Percentiles rank a stretch among this genome's conserved stretches.
Conservation (phyloP, 768 basidiomycete genomes). For the Suillus clintonianus region DNA sequence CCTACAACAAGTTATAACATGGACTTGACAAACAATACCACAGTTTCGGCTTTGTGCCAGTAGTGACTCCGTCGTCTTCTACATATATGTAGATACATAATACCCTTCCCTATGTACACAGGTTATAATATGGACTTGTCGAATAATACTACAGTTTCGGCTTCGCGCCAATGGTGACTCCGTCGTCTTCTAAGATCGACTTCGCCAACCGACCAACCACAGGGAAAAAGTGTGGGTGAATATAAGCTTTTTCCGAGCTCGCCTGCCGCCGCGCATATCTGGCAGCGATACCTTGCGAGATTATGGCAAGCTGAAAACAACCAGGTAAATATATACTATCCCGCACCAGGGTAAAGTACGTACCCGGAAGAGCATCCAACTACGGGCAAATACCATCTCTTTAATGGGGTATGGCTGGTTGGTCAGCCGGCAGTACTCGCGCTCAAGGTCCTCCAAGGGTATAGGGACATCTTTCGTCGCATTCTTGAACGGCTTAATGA, state of each 20-base stretch:
- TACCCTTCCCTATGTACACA: neutral
- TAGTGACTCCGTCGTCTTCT: too few species aligned
- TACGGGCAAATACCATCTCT: slow-evolving; percentile 79
- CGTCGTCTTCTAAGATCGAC: slow-evolving; percentile 57
- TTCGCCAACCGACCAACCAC: slow-evolving; percentile 66
- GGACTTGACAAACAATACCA: too few species aligned
- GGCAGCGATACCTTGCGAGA: slow-evolving; percentile 89
- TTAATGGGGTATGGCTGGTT: slow-evolving; percentile 70
- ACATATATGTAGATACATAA: neutral
- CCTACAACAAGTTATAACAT: too few species aligned
- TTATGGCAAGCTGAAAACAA: slow-evolving; percentile 63
- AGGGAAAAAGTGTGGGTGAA: slow-evolving; percentile 50
- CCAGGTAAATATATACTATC: slow-evolving; percentile 3
- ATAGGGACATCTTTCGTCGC: slow-evolving; percentile 57
- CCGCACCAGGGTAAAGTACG: slow-evolving; percentile 14
- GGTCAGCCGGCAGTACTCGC: slow-evolving; percentile 74
- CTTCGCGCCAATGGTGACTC: slow-evolving; percentile 26
- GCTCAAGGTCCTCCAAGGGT: slow-evolving; percentile 70
- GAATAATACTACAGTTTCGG: slow-evolving; percentile 26
- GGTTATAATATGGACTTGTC: neutral
- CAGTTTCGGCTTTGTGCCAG: too few species aligned
- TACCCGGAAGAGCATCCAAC: slow-evolving; percentile 86
- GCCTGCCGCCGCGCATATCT: slow-evolving; percentile 84
- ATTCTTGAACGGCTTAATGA: slow-evolving; percentile 67
- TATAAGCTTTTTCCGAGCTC: slow-evolving; percentile 75